phyloP scores from a whole-genome alignment of 306 rosid species.

The Ormosia semicastrata region DNA sequence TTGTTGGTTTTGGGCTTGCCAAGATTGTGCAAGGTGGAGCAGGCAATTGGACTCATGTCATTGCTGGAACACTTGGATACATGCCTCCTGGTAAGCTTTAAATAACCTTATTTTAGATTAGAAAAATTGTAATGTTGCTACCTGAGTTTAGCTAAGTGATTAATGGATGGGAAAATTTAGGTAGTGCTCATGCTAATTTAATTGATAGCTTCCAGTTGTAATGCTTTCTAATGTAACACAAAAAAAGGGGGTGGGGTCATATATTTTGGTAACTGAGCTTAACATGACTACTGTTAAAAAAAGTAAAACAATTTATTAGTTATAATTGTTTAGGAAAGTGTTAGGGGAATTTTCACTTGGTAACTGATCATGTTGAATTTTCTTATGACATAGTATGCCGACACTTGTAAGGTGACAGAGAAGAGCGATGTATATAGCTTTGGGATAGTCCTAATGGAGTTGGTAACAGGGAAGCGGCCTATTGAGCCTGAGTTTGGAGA shows the following conservation, averaged over 20 bases:
- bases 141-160: background rate
- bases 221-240: background rate
- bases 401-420: constrained; percentile 75
- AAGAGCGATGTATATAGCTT: constrained; percentile 93
- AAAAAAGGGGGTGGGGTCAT: no score
- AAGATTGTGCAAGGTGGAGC: constrained; percentile 65
- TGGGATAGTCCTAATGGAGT: constrained; percentile 86
- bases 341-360: background rate
- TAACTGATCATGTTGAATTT: constrained; percentile 23
- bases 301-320: background rate
- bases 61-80: constrained; percentile 90
- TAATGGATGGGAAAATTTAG: background rate
- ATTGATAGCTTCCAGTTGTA: background rate
- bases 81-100: constrained; percentile 77
- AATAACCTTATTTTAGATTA: background rate
- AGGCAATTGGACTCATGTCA: constrained; percentile 64
- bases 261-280: background rate
- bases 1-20: constrained; percentile 93
- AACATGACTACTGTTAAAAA: background rate
- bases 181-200: background rate
- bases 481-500: constrained; percentile 74
- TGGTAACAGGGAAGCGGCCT: constrained; percentile 75
- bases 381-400: constrained; percentile 66
- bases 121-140: background rate
- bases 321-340: background rate